A percentile compares a stretch with the other conserved stretches of the same genome.
phyloP scores from a whole-genome alignment of 306 rosid species.

The Dryas alaskensis region DNA sequence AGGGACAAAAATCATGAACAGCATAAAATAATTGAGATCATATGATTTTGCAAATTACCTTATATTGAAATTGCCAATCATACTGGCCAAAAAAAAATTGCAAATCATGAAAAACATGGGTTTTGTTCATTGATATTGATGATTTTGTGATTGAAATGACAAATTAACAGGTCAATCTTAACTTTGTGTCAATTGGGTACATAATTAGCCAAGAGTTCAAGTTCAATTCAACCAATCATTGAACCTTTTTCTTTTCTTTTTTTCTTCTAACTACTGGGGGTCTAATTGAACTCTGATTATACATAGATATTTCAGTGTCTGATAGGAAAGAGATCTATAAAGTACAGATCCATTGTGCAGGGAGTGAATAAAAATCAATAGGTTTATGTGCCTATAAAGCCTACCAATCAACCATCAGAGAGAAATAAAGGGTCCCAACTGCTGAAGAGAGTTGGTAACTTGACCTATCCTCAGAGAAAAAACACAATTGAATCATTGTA shows the following conservation, averaged over 20 bases:
- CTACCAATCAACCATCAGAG: background rate
- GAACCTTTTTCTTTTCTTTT: background rate
- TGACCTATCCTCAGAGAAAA: constrained; percentile 31
- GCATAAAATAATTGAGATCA: background rate
- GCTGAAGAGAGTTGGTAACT: constrained; percentile 21
- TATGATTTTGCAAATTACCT: background rate
- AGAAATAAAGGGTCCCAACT: constrained; percentile 1
- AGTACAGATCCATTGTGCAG: background rate
- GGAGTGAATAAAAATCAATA: background rate
- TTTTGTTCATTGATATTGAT: background rate
- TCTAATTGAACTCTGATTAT: background rate
- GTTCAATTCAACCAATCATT: background rate
- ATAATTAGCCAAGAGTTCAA: background rate
- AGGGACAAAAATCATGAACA: constrained; percentile 8
- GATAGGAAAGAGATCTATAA: background rate
- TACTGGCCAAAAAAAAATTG: background rate
- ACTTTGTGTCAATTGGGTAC: background rate
- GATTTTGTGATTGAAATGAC: constrained; percentile 1
- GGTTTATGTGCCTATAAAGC: background rate
- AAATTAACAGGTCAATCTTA: constrained; percentile 1
- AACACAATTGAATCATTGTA: constrained; percentile 44
- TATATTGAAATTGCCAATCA: background rate
- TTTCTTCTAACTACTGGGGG: background rate
- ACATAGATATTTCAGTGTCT: constrained; percentile 3
- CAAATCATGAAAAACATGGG: constrained; percentile 4